These are phyloP conservation scores for Nannochloropsis salina DNA, from an alignment of 108 stramenopile species.

Conservation along the genomic window DNA sequence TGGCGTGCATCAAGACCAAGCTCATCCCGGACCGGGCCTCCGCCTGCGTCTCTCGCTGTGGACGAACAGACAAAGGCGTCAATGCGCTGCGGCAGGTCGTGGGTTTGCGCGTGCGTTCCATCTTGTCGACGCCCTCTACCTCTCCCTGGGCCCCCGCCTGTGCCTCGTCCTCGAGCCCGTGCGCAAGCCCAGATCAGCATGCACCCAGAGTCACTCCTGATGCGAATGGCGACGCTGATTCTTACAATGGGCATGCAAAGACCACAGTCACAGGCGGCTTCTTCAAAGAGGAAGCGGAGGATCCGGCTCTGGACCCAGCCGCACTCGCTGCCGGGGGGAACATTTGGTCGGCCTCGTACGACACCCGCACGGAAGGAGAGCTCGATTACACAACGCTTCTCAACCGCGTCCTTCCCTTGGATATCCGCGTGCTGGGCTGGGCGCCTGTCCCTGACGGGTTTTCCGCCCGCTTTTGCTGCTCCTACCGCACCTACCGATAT, in stretches of 20 bases:
- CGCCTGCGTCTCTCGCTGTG: constrained; percentile 80
- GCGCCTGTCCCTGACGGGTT: constrained; percentile 74
- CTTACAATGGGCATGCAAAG: too few relatives aligned
- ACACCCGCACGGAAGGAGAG: constrained; percentile 47
- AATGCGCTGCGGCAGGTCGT: constrained; percentile 90
- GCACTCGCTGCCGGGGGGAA: constrained; percentile 42
- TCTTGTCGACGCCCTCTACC: constrained; percentile 2
- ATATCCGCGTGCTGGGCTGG: constrained; percentile 90
- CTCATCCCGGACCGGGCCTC: constrained; percentile 59
- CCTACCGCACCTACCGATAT: constrained; percentile 82
- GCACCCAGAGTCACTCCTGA: too few relatives aligned
- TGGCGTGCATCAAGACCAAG: constrained; percentile 65
- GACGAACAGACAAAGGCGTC: constrained; percentile 92
- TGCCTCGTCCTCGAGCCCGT: too few relatives aligned
- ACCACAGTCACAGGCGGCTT: too few relatives aligned
- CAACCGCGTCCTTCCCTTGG: constrained; percentile 79
- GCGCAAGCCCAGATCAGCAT: too few relatives aligned
- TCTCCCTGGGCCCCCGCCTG: background rate
- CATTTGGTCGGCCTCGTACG: background rate
- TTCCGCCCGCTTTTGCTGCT: constrained; percentile 82
- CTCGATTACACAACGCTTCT: constrained; percentile 82
- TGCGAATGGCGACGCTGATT: too few relatives aligned
- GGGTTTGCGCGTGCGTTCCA: constrained; percentile 68
- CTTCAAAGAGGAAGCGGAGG: background rate
- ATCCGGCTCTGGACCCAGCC: constrained; percentile 3